Evolutionary conservation across 78 protist species (phyloP), one percentile per base, ranked within the genome.

Genomic region (Cyanophora paradoxa): DNA sequence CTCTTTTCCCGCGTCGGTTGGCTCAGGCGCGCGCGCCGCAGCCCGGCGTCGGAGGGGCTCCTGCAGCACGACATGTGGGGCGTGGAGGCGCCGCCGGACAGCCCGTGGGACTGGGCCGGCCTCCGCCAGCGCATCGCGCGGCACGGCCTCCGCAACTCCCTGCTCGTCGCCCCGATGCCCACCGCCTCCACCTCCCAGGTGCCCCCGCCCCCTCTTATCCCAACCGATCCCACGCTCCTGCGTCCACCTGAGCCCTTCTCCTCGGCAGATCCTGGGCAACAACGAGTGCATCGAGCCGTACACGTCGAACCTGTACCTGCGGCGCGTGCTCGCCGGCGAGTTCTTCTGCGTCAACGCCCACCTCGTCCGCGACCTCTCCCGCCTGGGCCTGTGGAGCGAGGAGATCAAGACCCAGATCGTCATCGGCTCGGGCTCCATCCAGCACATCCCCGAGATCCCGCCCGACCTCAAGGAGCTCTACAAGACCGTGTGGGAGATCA

Each of bases 111-210:
- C 73, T 85, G 89, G 89, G 75, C 48, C 10, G 76, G 11, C 39
- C 67, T 85, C 41, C 28, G 61, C 22, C 37, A 59, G 14, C 69
- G 22, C 11, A 46, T 87, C 28, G 48, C 46, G 56, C 0, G 16
- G 56, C 72, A 68, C 79, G 99, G 99, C 65, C 6, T 93, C 20
- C 92, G 99, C 74, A 96, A 96, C 90, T 70, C 86, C 8, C 90
- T 96, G 28, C 83, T 96, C 30, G 80, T 96, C 7, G 99, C 99
- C 14, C 99, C 99, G 48, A 96, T 96, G 99, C 99, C 99, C 62
- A 96, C 99, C 8, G 99, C 99, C 6, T 82, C 93, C 68, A 94
- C 99, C n/a, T 82, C 93, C 22, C 99, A 96, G 90, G 10, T 30
- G 16, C n/a, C n/a, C n/a, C n/a, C n/a, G n/a, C n/a, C n/a, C n/a